Evolutionary conservation across 164 flowering plant genomes (phyloP).

Genomic region (Cinnamomum micranthum): DNA sequence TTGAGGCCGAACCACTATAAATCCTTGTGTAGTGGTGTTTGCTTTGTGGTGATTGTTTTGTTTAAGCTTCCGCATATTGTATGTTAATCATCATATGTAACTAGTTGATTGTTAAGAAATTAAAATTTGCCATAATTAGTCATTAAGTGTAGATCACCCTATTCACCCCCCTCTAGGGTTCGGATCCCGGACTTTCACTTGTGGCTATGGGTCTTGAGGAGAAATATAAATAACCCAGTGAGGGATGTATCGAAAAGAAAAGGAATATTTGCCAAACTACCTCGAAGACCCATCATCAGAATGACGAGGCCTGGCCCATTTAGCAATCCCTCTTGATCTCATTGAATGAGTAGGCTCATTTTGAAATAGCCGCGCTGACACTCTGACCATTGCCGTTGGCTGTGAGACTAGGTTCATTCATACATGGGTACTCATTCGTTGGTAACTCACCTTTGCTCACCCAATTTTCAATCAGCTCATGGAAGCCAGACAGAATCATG

Average conservation of each 20-base stretch:
- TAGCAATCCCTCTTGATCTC: constrained; percentile 90
- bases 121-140: too few species aligned
- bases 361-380: constrained; percentile 34
- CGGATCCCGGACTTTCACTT: too few species aligned
- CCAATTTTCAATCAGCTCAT: constrained; percentile 78
- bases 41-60: too few species aligned
- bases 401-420: constrained; percentile 76
- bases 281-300: constrained; percentile 97
- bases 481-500: constrained; percentile 14
- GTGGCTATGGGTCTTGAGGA: neutral
- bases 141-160: too few species aligned
- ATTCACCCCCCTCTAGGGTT: too few species aligned
- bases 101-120: too few species aligned
- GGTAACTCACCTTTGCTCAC: constrained; percentile 76
- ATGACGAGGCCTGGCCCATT: constrained; percentile 83
- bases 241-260: neutral
- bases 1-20: too few species aligned
- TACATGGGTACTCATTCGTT: constrained; percentile 76
- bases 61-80: too few species aligned
- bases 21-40: too few species aligned
- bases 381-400: constrained; percentile 36
- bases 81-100: too few species aligned
- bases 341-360: constrained; percentile 69
- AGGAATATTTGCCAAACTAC: constrained; percentile 22
- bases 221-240: neutral